Evolutionary conservation across 768 basidiomycete species (phyloP).

Genomic region (Pleurotus pulmonarius): DNA sequence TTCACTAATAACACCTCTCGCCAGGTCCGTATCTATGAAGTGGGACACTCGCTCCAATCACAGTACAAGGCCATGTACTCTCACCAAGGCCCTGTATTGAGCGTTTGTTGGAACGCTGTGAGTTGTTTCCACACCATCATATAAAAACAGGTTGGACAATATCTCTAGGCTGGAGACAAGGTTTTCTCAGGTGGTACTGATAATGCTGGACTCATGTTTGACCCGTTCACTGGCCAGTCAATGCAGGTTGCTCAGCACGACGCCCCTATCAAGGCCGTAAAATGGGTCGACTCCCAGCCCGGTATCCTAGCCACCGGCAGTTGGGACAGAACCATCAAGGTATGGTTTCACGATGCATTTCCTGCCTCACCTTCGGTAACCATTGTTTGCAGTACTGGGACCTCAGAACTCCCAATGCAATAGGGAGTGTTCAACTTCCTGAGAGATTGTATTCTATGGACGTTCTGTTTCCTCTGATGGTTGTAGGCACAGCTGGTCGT

Average conservation of each 20-base stretch:
- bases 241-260: constrained; percentile 89
- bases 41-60: constrained; percentile 52
- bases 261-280: constrained; percentile 78
- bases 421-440: constrained; percentile 78
- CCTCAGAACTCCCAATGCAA: constrained; percentile 68
- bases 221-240: constrained; percentile 77
- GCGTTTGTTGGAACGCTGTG: constrained; percentile 71
- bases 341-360: constrained; percentile 21
- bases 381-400: constrained; percentile 80
- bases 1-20: background rate
- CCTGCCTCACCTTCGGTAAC: background rate
- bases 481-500: constrained; percentile 90
- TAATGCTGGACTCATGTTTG: constrained; percentile 93
- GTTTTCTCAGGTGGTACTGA: constrained; percentile 92
- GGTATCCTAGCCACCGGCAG: constrained; percentile 89
- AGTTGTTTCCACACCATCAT: background rate
- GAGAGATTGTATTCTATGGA: constrained; percentile 91
- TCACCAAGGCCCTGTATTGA: constrained; percentile 70
- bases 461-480: constrained; percentile 77
- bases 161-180: constrained; percentile 77
- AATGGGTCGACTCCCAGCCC: constrained; percentile 59
- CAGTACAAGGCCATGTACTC: constrained; percentile 67
- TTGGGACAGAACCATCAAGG: constrained; percentile 98
- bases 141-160: background rate
- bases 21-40: constrained; percentile 73